Conservation (phyloP, 2,329 filamentous ascomycete species). For the Aspergillus sp. region DNA sequence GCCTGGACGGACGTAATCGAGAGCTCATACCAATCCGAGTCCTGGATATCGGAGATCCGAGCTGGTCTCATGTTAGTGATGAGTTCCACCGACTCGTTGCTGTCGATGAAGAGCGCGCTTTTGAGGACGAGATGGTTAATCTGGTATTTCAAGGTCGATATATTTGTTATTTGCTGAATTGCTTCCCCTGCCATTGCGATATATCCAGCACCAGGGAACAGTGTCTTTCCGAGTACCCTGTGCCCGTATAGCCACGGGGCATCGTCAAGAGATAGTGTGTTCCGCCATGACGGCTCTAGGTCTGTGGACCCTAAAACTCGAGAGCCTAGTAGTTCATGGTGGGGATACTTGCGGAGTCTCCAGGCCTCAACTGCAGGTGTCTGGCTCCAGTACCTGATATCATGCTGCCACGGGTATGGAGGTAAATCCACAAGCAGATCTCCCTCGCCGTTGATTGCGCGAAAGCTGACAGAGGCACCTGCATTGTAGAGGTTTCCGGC, state of each 20-base stretch:
- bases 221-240: constrained; percentile 23
- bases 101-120: background rate
- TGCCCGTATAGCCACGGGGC: constrained; percentile 40
- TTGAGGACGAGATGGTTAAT: background rate
- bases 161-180: constrained; percentile 2
- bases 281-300: constrained; percentile 34
- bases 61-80: constrained; percentile 12
- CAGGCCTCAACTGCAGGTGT: constrained; percentile 13
- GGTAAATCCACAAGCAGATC: constrained; percentile 21
- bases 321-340: constrained; percentile 28
- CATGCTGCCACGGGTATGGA: constrained; percentile 24
- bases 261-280: constrained; percentile 29
- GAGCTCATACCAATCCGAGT: constrained; percentile 17
- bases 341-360: constrained; percentile 18
- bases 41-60: background rate
- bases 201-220: constrained; percentile 38
- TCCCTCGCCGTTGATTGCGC: background rate
- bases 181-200: constrained; percentile 13
- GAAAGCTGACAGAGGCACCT: constrained; percentile 2
- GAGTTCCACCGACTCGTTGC: constrained; percentile 10
- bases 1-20: constrained; percentile 8
- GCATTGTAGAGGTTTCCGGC: constrained; percentile 9
- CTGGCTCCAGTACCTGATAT: constrained; percentile 22
- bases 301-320: constrained; percentile 23
- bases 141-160: background rate